Percentiles rank a stretch among this genome's conserved stretches.
Conservation (phyloP, 2,329 filamentous ascomycete genomes). For the Fusarium verrucosum region DNA sequence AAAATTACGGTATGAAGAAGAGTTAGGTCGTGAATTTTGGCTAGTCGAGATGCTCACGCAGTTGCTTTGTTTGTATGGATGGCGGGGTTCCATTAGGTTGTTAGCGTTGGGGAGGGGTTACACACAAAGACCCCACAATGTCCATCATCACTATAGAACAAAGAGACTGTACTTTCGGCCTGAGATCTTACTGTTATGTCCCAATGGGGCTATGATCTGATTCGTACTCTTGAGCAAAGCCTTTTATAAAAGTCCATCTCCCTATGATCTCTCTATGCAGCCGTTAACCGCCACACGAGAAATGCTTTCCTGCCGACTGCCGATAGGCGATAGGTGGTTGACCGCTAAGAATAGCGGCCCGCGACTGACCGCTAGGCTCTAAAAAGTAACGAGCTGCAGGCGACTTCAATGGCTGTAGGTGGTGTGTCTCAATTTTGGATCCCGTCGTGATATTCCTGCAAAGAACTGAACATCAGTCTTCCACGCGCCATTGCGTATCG, state of each 20-base stretch:
- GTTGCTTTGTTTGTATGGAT: constrained; percentile 29
- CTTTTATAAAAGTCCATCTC: too few species aligned
- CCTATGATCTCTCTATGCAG: too few species aligned
- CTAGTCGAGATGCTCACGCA: constrained; percentile 31
- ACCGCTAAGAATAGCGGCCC: constrained; percentile 36
- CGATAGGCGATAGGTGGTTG: constrained; percentile 11
- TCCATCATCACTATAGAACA: constrained; percentile 14
- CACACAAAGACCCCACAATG: constrained; percentile 28
- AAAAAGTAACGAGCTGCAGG: constrained; percentile 40
- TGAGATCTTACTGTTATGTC: background rate
- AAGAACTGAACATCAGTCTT: background rate
- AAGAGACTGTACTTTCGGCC: background rate
- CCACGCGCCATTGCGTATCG: constrained; percentile 27
- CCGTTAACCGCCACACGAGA: constrained; percentile 26
- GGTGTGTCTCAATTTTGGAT: constrained; percentile 20
- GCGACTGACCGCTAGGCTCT: constrained; percentile 36
- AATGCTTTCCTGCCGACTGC: constrained; percentile 4
- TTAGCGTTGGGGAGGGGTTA: constrained; percentile 33
- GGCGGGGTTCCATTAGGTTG: constrained; percentile 33
- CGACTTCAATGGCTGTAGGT: background rate
- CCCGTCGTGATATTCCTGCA: constrained; percentile 16
- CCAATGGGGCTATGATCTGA: background rate
- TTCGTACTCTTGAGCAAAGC: too few species aligned
- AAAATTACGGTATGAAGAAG: constrained; percentile 23
- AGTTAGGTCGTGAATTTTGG: constrained; percentile 33